These are phyloP conservation scores for Emmonsiellopsis sp. DNA, from an alignment of 2,329 filamentous ascomycete species.

Conservation along the genomic window DNA sequence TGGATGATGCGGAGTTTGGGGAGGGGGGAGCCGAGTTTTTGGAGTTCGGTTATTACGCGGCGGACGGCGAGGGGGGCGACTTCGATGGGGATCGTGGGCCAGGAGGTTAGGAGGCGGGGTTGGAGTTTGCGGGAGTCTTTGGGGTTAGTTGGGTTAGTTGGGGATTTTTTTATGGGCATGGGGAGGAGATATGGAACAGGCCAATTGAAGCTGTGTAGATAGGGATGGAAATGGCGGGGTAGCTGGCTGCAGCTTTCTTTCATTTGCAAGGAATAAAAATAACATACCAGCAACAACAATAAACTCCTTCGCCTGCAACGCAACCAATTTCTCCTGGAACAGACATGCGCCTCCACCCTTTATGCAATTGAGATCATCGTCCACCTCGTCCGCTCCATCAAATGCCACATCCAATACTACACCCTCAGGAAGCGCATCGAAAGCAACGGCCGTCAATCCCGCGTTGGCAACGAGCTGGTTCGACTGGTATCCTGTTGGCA, in stretches of 20 bases:
- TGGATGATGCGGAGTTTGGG: conserved; percentile 65
- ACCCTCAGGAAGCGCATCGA: conserved; percentile 61
- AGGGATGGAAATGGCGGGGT: background rate
- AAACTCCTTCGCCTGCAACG: conserved; percentile 73
- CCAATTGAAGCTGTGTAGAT: background rate
- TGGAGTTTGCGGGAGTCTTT: conserved; percentile 85
- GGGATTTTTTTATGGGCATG: background rate
- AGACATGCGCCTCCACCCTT: conserved; percentile 96
- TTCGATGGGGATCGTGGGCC: conserved; percentile 86
- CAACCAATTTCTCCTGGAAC: conserved; percentile 96
- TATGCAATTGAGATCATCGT: conserved; percentile 90
- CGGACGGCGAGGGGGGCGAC: conserved; percentile 77
- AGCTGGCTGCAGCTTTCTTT: background rate
- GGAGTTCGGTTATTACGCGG: conserved; percentile 65
- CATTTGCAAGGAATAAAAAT: background rate
- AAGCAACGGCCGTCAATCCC: conserved; percentile 65
- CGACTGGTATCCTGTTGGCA: conserved; percentile 87
- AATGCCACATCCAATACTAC: conserved; percentile 77
- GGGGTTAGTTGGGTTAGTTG: conserved; percentile 1
- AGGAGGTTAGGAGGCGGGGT: conserved; percentile 60
- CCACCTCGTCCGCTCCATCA: conserved; percentile 94
- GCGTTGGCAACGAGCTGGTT: conserved; percentile 75
- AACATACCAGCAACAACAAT: conserved; percentile 70
- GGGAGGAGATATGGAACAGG: background rate
- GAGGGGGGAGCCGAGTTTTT: conserved; percentile 60